A percentile compares a stretch with the other conserved stretches of the same genome.
These are phyloP conservation scores for Trichoderma breve DNA, from an alignment of 2,329 filamentous ascomycete species.

Conservation along the genomic window DNA sequence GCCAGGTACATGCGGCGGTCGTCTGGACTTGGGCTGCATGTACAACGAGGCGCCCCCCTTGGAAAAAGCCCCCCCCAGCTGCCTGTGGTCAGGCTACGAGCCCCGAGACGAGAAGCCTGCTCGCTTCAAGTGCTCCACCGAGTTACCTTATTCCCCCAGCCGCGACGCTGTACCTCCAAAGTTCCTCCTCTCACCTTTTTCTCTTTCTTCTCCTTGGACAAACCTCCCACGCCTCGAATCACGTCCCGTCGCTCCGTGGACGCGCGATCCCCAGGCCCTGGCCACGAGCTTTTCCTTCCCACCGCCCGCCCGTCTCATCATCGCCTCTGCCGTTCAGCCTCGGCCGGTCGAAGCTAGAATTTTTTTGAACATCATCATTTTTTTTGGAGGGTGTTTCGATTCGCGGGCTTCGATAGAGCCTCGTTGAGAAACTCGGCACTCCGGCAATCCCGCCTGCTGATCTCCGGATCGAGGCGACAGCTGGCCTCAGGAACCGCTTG, in stretches of 20 bases:
- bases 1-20: neutral
- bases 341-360: neutral
- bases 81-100: slow-evolving; percentile 14
- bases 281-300: slow-evolving; percentile 4
- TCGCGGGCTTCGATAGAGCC: slow-evolving; percentile 10
- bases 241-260: slow-evolving; percentile 2
- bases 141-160: slow-evolving; percentile 20
- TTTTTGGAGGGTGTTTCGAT: neutral
- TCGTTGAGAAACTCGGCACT: slow-evolving; percentile 18
- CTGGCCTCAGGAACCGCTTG: slow-evolving; percentile 13
- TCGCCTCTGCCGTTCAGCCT: slow-evolving; percentile 12
- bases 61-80: neutral
- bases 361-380: neutral
- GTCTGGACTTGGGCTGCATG: slow-evolving; percentile 17
- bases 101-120: slow-evolving; percentile 14
- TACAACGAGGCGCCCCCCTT: slow-evolving; percentile 14
- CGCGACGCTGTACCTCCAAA: slow-evolving; percentile 18
- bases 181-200: slow-evolving; percentile 19
- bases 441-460: slow-evolving; percentile 20
- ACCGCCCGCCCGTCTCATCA: neutral
- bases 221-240: slow-evolving; percentile 7
- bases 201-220: slow-evolving; percentile 5
- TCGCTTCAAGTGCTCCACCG: slow-evolving; percentile 20
- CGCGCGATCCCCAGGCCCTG: neutral
- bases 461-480: slow-evolving; percentile 21